Evolutionary conservation across 331 rosid genomes (phyloP).

Genomic region (Quercus tomentella): DNA sequence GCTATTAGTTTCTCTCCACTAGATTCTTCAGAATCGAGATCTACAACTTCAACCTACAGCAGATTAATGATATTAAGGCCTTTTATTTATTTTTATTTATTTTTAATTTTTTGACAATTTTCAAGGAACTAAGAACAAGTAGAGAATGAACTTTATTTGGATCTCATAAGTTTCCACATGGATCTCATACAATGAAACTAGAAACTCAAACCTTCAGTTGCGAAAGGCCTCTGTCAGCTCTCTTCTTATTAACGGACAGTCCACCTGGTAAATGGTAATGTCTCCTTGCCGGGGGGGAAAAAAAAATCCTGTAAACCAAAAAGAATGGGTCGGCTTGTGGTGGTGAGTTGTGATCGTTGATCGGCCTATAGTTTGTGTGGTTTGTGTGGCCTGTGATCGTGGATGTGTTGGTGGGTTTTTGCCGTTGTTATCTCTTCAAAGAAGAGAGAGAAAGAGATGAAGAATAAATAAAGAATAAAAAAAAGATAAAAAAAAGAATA

Average conservation of each 20-base stretch:
- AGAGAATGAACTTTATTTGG: too few relatives aligned
- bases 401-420: too few relatives aligned
- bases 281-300: constrained; percentile 64
- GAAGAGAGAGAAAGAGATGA: too few relatives aligned
- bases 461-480: too few relatives aligned
- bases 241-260: constrained; percentile 77
- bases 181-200: neutral
- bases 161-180: neutral
- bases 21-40: constrained; percentile 56
- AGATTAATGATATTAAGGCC: constrained; percentile 18
- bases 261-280: constrained; percentile 83
- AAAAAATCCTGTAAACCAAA: constrained; percentile 21
- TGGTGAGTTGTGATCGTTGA: too few relatives aligned
- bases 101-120: neutral
- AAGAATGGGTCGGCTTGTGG: neutral
- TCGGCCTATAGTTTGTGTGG: too few relatives aligned
- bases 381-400: too few relatives aligned
- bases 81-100: neutral
- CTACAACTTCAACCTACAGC: constrained; percentile 92
- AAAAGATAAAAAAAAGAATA: too few relatives aligned
- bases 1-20: constrained; percentile 46
- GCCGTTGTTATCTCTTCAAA: too few relatives aligned
- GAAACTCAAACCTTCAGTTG: constrained; percentile 62
- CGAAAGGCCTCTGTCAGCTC: constrained; percentile 68
- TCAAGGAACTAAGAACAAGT: neutral